Evolutionary conservation across 2,329 filamentous ascomycete genomes (phyloP), one percentile per base, ranked within the genome.

Genomic region (Pleoardoris graminearum): DNA sequence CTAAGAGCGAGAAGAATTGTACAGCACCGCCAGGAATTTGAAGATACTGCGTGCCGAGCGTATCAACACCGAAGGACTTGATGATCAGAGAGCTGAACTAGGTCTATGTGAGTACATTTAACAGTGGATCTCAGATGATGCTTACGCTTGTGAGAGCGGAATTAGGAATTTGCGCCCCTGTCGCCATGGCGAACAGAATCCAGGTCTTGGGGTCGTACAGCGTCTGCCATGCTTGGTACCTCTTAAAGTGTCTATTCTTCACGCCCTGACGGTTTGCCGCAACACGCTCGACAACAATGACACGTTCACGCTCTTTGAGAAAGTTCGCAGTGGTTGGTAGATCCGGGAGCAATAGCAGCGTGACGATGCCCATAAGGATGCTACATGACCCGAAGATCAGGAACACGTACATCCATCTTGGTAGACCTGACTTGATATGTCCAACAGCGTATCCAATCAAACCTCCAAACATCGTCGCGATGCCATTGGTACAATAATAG

Each of bases 61-160:
- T 39, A 86, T 97, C 76, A 96, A 97, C 62, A 90, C 90, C 17
- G 90, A 97, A 75, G 89, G 76, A 77, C n/a, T 70, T 69, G 47
- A 81, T 74, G 47, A 81, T 78, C 16, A 80, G 71, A 10, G 76
- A 78, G 1, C 73, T 76, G 57, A 81, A 80, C 66, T 76, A 48
- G 16, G 11, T 4, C n/a, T 6, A 35, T 12, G 14, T 46, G 3
- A 48, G 35, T 39, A 23, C 2, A 1, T 21, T 23, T 14, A 12
- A 36, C 4, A n/a, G 16, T 33, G 21, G 46, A n/a, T 51, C 14
- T n/a, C n/a, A n/a, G n/a, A n/a, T n/a, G n/a, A n/a, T 7, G 3
- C 62, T 56, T 53, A 67, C 65, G 54, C 75, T 81, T 0, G 82
- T 84, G 33, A 84, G 63, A 0, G 81, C 82, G 0, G 80, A 77